Conservation (phyloP, 495 filamentous ascomycete species). For the Sordaria brevicollis region DNA sequence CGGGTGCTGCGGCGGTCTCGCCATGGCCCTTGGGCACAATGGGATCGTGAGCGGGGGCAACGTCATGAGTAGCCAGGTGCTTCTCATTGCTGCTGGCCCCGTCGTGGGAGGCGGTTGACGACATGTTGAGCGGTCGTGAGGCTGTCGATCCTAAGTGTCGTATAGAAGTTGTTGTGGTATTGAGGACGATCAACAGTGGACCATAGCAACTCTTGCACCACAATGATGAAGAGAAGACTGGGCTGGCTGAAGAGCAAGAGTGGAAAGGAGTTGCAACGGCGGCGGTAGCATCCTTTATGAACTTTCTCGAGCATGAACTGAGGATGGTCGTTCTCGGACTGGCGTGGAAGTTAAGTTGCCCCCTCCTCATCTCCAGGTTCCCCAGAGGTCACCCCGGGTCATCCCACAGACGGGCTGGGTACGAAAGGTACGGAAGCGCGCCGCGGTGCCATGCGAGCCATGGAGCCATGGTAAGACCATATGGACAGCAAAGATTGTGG, state of each 20-base stretch:
- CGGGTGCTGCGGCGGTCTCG: constrained; percentile 23
- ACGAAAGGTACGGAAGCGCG: neutral
- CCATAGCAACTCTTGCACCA: neutral
- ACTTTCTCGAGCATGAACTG: neutral
- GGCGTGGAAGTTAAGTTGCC: neutral
- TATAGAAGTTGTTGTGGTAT: neutral
- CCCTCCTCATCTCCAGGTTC: neutral
- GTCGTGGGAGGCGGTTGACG: constrained; percentile 21
- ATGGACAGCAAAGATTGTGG: neutral
- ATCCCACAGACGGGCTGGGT: neutral
- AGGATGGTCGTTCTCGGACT: neutral
- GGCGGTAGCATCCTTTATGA: neutral
- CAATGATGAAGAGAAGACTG: neutral
- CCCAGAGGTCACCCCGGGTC: neutral
- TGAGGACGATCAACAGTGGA: neutral
- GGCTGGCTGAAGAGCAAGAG: neutral
- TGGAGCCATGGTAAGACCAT: neutral
- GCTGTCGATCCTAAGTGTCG: neutral
- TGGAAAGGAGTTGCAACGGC: neutral
- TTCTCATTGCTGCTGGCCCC: constrained; percentile 14
- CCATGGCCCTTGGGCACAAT: constrained; percentile 24
- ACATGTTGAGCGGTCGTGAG: constrained; percentile 11
- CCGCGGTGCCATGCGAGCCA: neutral
- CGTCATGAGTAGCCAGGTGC: constrained; percentile 2
- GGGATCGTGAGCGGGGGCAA: constrained; percentile 1